Evolutionary conservation across 306 rosid species (phyloP).

Genomic region (Glycine soja): DNA sequence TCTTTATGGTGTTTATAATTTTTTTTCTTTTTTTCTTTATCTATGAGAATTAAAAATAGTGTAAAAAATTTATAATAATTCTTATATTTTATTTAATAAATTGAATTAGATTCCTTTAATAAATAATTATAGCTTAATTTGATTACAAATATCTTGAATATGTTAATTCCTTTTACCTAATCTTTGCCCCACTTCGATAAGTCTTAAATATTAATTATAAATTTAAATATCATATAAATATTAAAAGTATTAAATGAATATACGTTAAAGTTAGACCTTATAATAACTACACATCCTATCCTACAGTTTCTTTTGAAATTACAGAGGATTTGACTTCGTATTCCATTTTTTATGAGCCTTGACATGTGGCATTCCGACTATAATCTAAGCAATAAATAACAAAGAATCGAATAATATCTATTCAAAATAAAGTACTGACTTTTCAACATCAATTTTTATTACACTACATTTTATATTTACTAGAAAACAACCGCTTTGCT

Average conservation of each 20-base stretch:
- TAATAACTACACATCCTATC: background rate
- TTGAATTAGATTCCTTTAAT: too few species aligned
- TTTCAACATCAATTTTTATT: background rate
- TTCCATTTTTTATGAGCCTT: background rate
- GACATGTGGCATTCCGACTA: background rate
- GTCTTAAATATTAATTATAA: background rate
- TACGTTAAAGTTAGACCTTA: background rate
- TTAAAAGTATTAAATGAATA: background rate
- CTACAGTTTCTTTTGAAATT: background rate
- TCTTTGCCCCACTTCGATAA: background rate
- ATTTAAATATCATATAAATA: background rate
- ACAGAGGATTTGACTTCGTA: background rate
- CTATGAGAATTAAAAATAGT: too few species aligned
- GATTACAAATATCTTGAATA: background rate
- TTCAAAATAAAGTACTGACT: background rate
- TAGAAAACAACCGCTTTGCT: background rate
- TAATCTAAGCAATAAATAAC: background rate
- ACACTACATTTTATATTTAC: background rate
- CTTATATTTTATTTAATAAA: too few species aligned
- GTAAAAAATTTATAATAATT: too few species aligned
- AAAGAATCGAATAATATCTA: background rate
- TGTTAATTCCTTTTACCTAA: background rate
- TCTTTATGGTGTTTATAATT: background rate
- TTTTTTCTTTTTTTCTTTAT: too few species aligned
- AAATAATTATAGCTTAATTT: too few species aligned